Evolutionary conservation across 345 rosid species (phyloP), one percentile per base, ranked within the genome.

Genomic region (Hirschfeldia incana): DNA sequence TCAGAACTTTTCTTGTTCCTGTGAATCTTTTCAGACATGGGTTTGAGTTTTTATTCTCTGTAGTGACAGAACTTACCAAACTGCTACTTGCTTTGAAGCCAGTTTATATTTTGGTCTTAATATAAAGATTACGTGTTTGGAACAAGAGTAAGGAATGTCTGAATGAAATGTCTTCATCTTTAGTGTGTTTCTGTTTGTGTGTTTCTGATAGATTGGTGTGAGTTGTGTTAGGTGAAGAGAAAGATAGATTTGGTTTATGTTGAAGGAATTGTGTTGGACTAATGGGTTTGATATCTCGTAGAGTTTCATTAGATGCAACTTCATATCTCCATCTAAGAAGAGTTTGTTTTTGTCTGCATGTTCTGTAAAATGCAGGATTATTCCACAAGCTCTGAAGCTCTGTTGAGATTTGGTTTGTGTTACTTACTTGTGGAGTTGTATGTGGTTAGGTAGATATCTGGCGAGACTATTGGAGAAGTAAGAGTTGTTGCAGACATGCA

Each of bases 221-320:
- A 10, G n/a, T 30, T 63, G 67, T 81, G 60, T 85, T 33, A 94
- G 96, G 96, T 93, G 80, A 86, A 84, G 81, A 88, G 94, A 87
- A 91, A 90, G 87, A 91, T 90, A 65, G 90, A 92, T 62, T 83
- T 94, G 86, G 97, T 94, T 66, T 92, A 92, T 60, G 97, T 97
- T 53, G 98, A 97, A 69, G 98, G 97, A 77, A 92, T n/a, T n/a
- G 98, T 84, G 86, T 92, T 86, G 98, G 98, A 6, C 83, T 94
- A 75, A 94, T 92, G 98, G 98, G 98, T 78, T 78, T 93, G 84
- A 88, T 94, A 73, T 91, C 98, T 61, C 85, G 81, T 86, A 89
- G 91, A 70, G 98, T 90, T 11, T 78, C 84, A n/a, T n/a, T n/a
- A n/a, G n/a, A n/a, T n/a, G n/a, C n/a, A n/a, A n/a, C n/a, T n/a